Percentiles rank a stretch among this genome's conserved stretches.
Conservation (phyloP, 2,329 filamentous ascomycete genomes). For the Penicillium sp. region DNA sequence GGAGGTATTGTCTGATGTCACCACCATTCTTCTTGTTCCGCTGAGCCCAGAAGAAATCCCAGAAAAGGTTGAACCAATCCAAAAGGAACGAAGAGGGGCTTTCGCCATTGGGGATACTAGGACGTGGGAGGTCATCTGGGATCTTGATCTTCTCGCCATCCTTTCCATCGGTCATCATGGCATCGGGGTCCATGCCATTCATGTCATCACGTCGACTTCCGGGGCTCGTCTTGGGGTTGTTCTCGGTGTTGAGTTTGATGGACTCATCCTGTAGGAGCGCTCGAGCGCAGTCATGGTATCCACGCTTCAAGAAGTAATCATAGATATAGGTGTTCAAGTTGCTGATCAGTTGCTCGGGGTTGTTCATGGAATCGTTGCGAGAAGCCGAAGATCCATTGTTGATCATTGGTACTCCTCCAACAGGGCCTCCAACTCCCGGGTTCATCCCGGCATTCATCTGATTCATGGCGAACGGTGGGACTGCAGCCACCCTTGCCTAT, state of each 20-base stretch:
- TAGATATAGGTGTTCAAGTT: conserved; percentile 68
- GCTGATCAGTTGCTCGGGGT: conserved; percentile 40
- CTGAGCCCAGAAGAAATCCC: conserved; percentile 89
- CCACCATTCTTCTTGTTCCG: conserved; percentile 67
- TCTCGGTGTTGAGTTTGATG: conserved; percentile 58
- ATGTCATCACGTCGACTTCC: conserved; percentile 69
- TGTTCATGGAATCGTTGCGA: conserved; percentile 45
- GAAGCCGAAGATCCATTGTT: conserved; percentile 52
- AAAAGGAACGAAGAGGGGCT: conserved; percentile 78
- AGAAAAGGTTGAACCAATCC: conserved; percentile 97
- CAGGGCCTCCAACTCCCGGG: conserved; percentile 56
- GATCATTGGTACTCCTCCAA: conserved; percentile 60
- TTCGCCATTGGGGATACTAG: conserved; percentile 60
- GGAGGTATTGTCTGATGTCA: conserved; percentile 73
- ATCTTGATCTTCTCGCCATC: conserved; percentile 73
- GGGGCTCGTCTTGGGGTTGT: conserved; percentile 67
- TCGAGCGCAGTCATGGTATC: conserved; percentile 81
- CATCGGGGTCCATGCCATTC: conserved; percentile 71
- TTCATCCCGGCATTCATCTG: conserved; percentile 62
- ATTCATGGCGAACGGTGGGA: conserved; percentile 50
- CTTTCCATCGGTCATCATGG: conserved; percentile 82
- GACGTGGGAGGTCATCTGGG: conserved; percentile 74
- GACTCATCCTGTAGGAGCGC: conserved; percentile 67
- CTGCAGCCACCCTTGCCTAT: conserved; percentile 38
- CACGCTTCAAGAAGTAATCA: conserved; percentile 78